phyloP scores from a whole-genome alignment of 495 filamentous ascomycete species.

The Cercophora samala region DNA sequence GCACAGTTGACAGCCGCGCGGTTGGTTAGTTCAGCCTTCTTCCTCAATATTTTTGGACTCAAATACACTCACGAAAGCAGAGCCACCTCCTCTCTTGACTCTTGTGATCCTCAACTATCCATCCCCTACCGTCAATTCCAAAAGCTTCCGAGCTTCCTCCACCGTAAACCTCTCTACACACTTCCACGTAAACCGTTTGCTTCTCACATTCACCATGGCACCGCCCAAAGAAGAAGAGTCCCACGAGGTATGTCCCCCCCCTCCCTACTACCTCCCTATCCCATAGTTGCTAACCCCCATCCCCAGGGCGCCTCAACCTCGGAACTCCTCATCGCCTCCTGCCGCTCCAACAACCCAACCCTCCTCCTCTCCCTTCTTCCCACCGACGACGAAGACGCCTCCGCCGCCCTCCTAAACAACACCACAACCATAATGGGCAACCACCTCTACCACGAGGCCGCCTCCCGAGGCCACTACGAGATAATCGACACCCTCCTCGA shows the following conservation, averaged over 20 bases:
- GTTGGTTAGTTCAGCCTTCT: neutral
- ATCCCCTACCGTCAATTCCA: neutral
- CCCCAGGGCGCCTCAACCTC: slow-evolving; percentile 74
- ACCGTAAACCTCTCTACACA: neutral
- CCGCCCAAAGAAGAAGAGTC: slow-evolving; percentile 4
- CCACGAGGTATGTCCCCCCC: neutral
- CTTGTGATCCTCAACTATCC: neutral
- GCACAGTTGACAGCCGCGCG: neutral
- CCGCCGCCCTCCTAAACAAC: slow-evolving; percentile 74
- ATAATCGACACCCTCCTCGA: slow-evolving; percentile 90
- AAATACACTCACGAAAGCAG: neutral
- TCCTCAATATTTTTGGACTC: neutral
- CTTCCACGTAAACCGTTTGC: neutral
- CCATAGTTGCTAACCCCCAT: too few relatives aligned
- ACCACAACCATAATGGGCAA: slow-evolving; percentile 82
- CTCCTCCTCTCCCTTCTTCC: slow-evolving; percentile 63
- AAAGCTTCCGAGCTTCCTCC: neutral
- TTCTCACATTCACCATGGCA: neutral
- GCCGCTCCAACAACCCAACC: slow-evolving; percentile 84
- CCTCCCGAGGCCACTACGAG: slow-evolving; percentile 83
- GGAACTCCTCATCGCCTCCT: slow-evolving; percentile 89
- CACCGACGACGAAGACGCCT: slow-evolving; percentile 41
- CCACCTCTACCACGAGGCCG: slow-evolving; percentile 84
- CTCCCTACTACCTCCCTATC: neutral
- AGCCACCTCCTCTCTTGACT: neutral